Conservation (phyloP, 495 filamentous ascomycete genomes). For the Xylaria palmicola region DNA sequence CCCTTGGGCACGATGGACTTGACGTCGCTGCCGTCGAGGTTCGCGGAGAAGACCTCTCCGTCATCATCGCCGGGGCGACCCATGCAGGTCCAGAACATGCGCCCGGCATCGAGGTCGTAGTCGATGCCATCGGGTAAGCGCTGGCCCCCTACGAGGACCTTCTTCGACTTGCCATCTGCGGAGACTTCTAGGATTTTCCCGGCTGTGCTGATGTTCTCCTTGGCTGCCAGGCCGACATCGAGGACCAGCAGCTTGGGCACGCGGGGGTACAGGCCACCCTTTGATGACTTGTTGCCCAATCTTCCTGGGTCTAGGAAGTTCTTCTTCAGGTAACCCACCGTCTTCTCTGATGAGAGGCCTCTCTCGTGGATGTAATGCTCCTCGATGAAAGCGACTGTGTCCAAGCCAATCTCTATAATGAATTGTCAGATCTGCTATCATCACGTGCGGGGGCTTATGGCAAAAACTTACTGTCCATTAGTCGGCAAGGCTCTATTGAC, state of each 20-base stretch:
- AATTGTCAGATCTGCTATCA: background rate
- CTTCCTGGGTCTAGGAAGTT: background rate
- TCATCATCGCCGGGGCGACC: slow-evolving; percentile 35
- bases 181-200: background rate
- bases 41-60: slow-evolving; percentile 43
- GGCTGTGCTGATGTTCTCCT: no score
- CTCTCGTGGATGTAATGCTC: slow-evolving; percentile 46
- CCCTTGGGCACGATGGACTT: slow-evolving; percentile 36
- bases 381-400: slow-evolving; percentile 48
- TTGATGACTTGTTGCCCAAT: background rate
- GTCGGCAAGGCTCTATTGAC: background rate
- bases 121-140: slow-evolving; percentile 44
- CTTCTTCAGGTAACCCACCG: background rate
- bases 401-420: slow-evolving; percentile 45
- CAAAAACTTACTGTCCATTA: background rate
- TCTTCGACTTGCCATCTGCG: background rate
- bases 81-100: slow-evolving; percentile 53
- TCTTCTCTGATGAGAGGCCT: slow-evolving; percentile 23
- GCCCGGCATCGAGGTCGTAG: slow-evolving; percentile 26
- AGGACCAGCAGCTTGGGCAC: background rate
- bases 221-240: background rate
- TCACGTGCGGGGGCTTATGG: background rate
- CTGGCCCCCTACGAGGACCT: slow-evolving; percentile 28
- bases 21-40: slow-evolving; percentile 45
- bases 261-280: background rate